Conservation (phyloP, 192 early-diverging fungal genomes). For the Paraglomus brasilianum region DNA sequence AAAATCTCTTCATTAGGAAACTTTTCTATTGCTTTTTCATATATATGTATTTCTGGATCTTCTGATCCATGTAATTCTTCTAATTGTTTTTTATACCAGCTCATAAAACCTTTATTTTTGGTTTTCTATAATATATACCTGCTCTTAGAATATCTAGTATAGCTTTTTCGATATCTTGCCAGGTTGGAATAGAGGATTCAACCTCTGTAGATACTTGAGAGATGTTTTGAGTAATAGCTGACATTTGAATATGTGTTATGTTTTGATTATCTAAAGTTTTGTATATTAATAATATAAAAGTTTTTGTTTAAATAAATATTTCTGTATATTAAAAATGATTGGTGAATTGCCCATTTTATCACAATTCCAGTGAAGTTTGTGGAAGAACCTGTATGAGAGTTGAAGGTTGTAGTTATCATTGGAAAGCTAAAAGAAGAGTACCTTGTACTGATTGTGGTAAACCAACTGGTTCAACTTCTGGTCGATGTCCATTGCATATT, state of each 20-base stretch:
- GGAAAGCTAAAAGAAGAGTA: not conserved
- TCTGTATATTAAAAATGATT: conserved; percentile 17
- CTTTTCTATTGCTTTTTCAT: no score
- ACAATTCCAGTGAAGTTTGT: conserved; percentile 12
- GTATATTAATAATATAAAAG: conserved; percentile 5
- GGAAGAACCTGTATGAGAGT: not conserved
- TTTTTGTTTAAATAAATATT: conserved; percentile 17
- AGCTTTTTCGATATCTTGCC: conserved; percentile 13
- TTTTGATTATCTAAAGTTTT: not conserved
- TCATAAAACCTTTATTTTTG: conserved; percentile 1
- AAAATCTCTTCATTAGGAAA: no score
- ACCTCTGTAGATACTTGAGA: not conserved
- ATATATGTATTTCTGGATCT: no score
- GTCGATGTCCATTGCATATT: conserved; percentile 1
- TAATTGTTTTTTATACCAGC: conserved; percentile 1
- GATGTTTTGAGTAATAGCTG: no score
- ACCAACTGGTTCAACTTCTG: not conserved
- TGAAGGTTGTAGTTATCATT: conserved; percentile 10
- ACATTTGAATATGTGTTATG: conserved; percentile 11
- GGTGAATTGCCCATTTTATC: conserved; percentile 13
- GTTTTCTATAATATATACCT: not conserved
- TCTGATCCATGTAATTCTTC: conserved; percentile 1
- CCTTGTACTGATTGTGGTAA: conserved; percentile 2
- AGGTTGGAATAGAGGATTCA: not conserved
- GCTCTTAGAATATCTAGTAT: conserved; percentile 12